phyloP scores from a whole-genome alignment of 208 protist genomes.

The Leishmania martiniquensis region DNA sequence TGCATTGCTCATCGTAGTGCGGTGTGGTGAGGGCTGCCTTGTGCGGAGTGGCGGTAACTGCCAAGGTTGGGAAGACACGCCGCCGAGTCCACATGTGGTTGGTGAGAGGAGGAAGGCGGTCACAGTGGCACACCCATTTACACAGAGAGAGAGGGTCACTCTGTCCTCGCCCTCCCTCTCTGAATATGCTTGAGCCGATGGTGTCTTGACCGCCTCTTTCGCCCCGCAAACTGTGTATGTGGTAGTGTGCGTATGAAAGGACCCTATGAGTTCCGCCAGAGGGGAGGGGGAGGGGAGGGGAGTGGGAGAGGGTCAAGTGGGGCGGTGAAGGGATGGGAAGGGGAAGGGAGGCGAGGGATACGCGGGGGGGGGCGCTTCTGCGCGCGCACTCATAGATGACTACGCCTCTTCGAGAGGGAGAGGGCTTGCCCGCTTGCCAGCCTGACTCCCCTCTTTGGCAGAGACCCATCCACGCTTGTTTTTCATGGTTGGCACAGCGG shows the following conservation, averaged over 20 bases:
- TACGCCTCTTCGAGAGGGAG: too few species aligned
- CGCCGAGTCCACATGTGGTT: slow-evolving; percentile 31
- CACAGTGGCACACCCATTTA: too few species aligned
- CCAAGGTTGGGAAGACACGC: slow-evolving; percentile 19
- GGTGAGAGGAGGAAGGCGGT: background rate
- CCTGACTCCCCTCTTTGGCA: too few species aligned
- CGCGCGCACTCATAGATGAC: too few species aligned
- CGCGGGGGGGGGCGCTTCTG: too few species aligned
- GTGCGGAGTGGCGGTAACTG: slow-evolving; percentile 11
- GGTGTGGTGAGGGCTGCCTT: slow-evolving; percentile 22
- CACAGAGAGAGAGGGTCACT: background rate
- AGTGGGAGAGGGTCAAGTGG: too few species aligned
- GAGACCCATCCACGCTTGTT: too few species aligned
- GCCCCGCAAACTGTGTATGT: background rate
- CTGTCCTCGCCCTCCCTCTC: background rate
- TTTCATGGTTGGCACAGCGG: background rate
- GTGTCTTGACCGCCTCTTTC: background rate
- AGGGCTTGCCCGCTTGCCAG: too few species aligned
- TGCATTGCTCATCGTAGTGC: slow-evolving; percentile 5
- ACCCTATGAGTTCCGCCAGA: too few species aligned
- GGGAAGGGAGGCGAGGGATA: too few species aligned
- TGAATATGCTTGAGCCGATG: background rate
- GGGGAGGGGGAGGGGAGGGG: too few species aligned
- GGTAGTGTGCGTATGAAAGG: background rate
- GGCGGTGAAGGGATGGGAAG: too few species aligned